These are phyloP conservation scores for Monascus ruber DNA, from an alignment of 2,329 filamentous ascomycete species.

Conservation along the genomic window DNA sequence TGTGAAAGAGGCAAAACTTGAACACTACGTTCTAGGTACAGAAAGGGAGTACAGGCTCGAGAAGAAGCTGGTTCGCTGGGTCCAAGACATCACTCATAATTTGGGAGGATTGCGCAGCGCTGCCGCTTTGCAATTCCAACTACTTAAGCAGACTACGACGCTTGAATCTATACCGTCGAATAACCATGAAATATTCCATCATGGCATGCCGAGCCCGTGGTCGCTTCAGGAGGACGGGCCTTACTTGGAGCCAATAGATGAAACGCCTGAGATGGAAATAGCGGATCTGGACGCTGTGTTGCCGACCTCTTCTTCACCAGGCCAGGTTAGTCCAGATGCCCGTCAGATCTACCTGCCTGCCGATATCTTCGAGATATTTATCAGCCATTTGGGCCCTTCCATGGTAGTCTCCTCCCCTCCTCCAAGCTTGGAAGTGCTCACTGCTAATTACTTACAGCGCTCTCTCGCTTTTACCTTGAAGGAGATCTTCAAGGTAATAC, in stretches of 20 bases:
- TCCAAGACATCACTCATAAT: slow-evolving; percentile 76
- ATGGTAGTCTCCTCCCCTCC: slow-evolving; percentile 43
- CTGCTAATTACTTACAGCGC: slow-evolving; percentile 40
- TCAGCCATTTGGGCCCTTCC: slow-evolving; percentile 75
- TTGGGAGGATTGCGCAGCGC: slow-evolving; percentile 85
- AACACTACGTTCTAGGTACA: slow-evolving; percentile 71
- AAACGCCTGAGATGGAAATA: slow-evolving; percentile 47
- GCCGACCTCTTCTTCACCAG: slow-evolving; percentile 2
- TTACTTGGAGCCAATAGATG: slow-evolving; percentile 51
- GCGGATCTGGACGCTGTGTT: slow-evolving; percentile 33
- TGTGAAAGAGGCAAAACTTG: slow-evolving; percentile 74
- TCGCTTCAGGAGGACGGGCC: slow-evolving; percentile 34
- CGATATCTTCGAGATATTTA: slow-evolving; percentile 88
- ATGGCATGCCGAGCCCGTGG: slow-evolving; percentile 15
- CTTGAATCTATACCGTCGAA: slow-evolving; percentile 7
- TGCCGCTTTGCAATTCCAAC: slow-evolving; percentile 74
- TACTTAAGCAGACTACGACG: slow-evolving; percentile 53
- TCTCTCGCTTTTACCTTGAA: slow-evolving; percentile 86
- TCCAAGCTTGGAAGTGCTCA: neutral
- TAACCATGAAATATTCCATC: slow-evolving; percentile 9
- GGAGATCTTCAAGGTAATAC: slow-evolving; percentile 76
- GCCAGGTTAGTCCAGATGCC: slow-evolving; percentile 5
- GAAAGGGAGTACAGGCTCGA: slow-evolving; percentile 72
- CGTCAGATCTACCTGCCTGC: slow-evolving; percentile 40
- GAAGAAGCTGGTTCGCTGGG: slow-evolving; percentile 66